Evolutionary conservation across 2,329 filamentous ascomycete genomes (phyloP), one percentile per base, ranked within the genome.

Genomic region (Colletotrichum gloeosporioides): DNA sequence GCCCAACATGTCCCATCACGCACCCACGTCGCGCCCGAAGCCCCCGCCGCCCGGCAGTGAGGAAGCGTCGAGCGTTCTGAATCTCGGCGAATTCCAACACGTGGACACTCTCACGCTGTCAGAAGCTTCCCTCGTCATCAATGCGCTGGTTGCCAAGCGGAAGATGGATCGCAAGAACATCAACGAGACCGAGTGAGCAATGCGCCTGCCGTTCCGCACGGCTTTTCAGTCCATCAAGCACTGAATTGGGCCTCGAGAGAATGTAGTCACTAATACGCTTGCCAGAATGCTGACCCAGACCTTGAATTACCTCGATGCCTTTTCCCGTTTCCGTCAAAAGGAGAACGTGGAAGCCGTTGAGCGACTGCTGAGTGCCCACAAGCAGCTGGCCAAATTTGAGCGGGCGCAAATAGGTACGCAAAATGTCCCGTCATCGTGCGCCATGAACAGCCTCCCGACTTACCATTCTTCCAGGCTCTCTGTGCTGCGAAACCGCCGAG

Each of bases 331-430:
- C 90, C 98, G 98, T 87, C 93, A 96, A 81, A 96, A 96, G 84
- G 95, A 98, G 85, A 97, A 97, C 79, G 95, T 98, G 82, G 95
- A 98, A 87, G 95, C 95, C n/a, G 95, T 99, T 36, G 96, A 98
- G 86, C 92, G 95, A 76, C 88, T 98, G 80, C 90, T 98, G 78
- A 94, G 94, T 79, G 91, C 93, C 75, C 94, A 95, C 82, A 92
- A 92, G 78, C 92, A 95, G 83, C 88, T 99, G 80, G 95, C 95
- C 82, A 95, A 96, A 84, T 99, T 99, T 84, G 97, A 99, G 90
- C 92, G 95, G 81, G 96, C 95, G 61, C 95, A 98, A 87, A 89
- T 99, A 78, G 96, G 96, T 96, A 88, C 76, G 64, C 44, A 44
- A 29, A 89, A 69, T 32, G 53, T 29, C 69, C 31, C 32, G 10